Evolutionary conservation across 176 grass and related monocot species (phyloP).

Genomic region (Musa beccarii): DNA sequence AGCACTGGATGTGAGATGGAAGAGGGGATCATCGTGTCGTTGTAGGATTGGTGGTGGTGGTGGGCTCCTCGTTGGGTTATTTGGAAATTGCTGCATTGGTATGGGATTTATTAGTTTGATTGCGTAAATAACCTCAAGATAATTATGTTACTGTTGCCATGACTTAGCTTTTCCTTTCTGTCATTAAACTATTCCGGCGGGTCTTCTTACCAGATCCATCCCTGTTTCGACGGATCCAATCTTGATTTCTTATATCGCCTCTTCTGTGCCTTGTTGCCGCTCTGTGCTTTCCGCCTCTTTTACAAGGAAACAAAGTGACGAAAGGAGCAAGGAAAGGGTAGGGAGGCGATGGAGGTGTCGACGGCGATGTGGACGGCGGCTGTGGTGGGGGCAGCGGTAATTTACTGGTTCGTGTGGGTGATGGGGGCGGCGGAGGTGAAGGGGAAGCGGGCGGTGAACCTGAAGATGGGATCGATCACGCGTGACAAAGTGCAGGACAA

Average conservation of each 20-base stretch:
- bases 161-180: too few relatives aligned
- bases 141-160: too few relatives aligned
- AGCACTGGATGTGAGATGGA: too few relatives aligned
- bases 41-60: too few relatives aligned
- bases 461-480: slow-evolving; percentile 92
- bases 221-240: not conserved
- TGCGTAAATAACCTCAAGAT: too few relatives aligned
- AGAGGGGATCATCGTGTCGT: too few relatives aligned
- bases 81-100: too few relatives aligned
- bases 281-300: not conserved
- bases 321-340: not conserved
- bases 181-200: not conserved
- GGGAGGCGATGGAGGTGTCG: slow-evolving; percentile 49
- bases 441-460: slow-evolving; percentile 91
- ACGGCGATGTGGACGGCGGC: slow-evolving; percentile 74
- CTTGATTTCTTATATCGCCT: not conserved
- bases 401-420: slow-evolving; percentile 99
- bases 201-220: not conserved
- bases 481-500: slow-evolving; percentile 81
- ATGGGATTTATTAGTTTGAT: too few relatives aligned
- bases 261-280: not conserved
- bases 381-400: slow-evolving; percentile 26
- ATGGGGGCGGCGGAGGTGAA: slow-evolving; percentile 98
- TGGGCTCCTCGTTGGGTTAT: too few relatives aligned
- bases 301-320: not conserved